Evolutionary conservation across 78 protist genomes (phyloP), one percentile per base, ranked within the genome.

Genomic region (Speleostelium caveatum): DNA sequence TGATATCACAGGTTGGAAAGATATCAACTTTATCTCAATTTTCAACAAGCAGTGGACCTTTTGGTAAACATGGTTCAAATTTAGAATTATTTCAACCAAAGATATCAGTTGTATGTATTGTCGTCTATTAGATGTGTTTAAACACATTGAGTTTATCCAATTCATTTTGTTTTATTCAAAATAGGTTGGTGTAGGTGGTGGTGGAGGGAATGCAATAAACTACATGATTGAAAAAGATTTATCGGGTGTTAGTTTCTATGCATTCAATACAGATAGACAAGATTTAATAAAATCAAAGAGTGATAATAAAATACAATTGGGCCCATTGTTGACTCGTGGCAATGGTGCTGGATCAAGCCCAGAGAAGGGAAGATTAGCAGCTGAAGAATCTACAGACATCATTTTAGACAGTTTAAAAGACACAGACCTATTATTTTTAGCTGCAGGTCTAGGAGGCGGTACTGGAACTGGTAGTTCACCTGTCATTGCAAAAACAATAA

Each of bases 391-490:
- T 8, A 38, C 4, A 22, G 59, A 36, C 22, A 62, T 62, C 38
- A 59, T 96, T 10, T n/a, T 30, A 10, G 28, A 38, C 24, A 61
- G 28, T 10, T 69, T 96, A 5, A 73, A 32, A 41, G 77, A 71
- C 36, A 45, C 95, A 5, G 92, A 96, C 67, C 53, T 96, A 56
- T 71, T 96, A 38, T 96, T 96, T 73, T 45, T 96, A 58, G 78
- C 95, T 2, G 97, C 96, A 7, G 97, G 97, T 24, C 90, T 96
- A 94, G 97, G 97, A 19, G 97, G 97, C 8, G 97, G 97, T 36
- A 95, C 97, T n/a, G 97, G 97, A 36, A 93, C 96, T 5, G 97
- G 97, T 3, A 92, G 93, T 5, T 90, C 96, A 30, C 97, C 96
- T 17, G 83, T 95, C 41, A 93, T 96, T 17, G 97, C 97, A 28